phyloP scores from a whole-genome alignment of 2,329 filamentous ascomycete species.

The Pestalotiopsis sp. region DNA sequence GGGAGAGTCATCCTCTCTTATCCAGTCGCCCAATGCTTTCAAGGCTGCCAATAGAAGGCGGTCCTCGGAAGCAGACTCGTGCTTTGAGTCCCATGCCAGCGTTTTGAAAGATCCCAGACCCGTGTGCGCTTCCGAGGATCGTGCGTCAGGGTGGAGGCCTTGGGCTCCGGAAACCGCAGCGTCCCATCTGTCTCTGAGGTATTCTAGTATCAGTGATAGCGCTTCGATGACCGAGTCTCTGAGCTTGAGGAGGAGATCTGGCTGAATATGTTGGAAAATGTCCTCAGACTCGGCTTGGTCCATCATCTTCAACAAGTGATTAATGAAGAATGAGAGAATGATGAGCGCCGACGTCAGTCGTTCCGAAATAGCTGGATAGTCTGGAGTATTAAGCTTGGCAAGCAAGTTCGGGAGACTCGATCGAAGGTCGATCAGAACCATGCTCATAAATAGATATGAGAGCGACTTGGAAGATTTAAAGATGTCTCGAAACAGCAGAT shows the following conservation, averaged over 20 bases:
- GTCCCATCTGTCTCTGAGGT: constrained; percentile 72
- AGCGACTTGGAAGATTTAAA: constrained; percentile 52
- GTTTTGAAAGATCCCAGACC: constrained; percentile 47
- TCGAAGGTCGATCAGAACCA: constrained; percentile 68
- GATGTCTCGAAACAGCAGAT: constrained; percentile 55
- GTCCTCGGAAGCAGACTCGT: constrained; percentile 52
- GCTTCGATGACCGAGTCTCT: constrained; percentile 64
- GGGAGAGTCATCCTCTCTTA: constrained; percentile 70
- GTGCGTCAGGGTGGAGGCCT: constrained; percentile 62
- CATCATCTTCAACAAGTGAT: constrained; percentile 56
- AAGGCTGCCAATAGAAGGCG: constrained; percentile 62
- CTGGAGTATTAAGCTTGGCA: constrained; percentile 55
- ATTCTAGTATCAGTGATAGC: constrained; percentile 65
- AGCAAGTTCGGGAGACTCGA: constrained; percentile 64
- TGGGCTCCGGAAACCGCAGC: constrained; percentile 63
- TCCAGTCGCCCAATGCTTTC: constrained; percentile 63
- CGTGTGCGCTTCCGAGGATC: constrained; percentile 45
- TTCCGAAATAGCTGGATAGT: constrained; percentile 52
- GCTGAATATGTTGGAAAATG: constrained; percentile 48
- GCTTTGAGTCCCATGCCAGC: constrained; percentile 61
- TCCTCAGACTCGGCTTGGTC: constrained; percentile 33
- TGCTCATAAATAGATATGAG: constrained; percentile 64
- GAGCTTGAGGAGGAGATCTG: constrained; percentile 63
- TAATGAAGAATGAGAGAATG: constrained; percentile 62
- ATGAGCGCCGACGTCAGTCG: constrained; percentile 65